Evolutionary conservation across 2,329 filamentous ascomycete species (phyloP).

Genomic region (Xylaria sp.): DNA sequence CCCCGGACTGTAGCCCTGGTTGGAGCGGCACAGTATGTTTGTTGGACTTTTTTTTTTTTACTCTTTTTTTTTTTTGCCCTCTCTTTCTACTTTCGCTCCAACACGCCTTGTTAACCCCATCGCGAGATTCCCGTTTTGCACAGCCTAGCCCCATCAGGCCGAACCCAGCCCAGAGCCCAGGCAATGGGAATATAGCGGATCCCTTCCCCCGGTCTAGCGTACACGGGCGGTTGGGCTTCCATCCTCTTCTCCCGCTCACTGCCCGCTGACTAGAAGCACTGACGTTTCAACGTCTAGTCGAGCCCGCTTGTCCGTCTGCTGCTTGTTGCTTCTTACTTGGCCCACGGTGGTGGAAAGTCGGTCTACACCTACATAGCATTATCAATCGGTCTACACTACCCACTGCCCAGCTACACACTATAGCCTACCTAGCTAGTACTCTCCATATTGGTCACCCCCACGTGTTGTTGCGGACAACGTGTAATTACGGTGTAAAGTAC

Average conservation of each 20-base stretch:
- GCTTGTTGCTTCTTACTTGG: conserved; percentile 17
- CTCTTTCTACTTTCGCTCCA: conserved; percentile 14
- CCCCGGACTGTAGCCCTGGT: conserved; percentile 20
- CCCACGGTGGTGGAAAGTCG: conserved; percentile 28
- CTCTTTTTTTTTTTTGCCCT: conserved; percentile 21
- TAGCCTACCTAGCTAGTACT: neutral
- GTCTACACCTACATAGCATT: conserved; percentile 16
- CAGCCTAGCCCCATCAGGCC: conserved; percentile 35
- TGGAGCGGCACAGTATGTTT: conserved; percentile 17
- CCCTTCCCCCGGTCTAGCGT: conserved; percentile 24
- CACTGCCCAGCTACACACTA: neutral
- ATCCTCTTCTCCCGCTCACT: conserved; percentile 5
- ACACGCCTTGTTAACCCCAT: conserved; percentile 27
- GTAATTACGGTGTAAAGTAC: conserved; percentile 14
- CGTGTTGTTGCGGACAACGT: conserved; percentile 13
- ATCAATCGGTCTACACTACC: no score
- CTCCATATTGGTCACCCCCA: neutral
- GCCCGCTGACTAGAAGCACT: conserved; percentile 16
- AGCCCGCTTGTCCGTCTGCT: conserved; percentile 25
- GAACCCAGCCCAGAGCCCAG: conserved; percentile 28
- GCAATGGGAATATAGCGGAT: conserved; percentile 35
- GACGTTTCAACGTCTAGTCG: conserved; percentile 26
- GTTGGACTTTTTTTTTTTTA: conserved; percentile 22
- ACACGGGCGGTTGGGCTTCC: conserved; percentile 22
- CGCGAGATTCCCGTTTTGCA: conserved; percentile 17